These are phyloP conservation scores for Cytauxzoon felis DNA, from an alignment of 169 alveolate species.

Conservation along the genomic window DNA sequence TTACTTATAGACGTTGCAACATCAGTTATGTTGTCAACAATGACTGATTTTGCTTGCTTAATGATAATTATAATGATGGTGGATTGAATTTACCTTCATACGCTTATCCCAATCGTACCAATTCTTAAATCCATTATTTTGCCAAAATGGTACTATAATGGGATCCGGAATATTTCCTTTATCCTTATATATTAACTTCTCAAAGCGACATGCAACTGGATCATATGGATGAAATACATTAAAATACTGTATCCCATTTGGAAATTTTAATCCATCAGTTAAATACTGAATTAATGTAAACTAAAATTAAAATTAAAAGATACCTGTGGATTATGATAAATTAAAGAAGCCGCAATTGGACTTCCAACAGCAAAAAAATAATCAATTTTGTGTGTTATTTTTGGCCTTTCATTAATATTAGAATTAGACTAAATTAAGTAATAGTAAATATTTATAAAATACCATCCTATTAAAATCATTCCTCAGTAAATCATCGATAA, in stretches of 20 bases:
- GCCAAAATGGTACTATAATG: slow-evolving; percentile 78
- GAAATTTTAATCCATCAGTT: slow-evolving; percentile 65
- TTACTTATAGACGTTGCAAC: slow-evolving; percentile 50
- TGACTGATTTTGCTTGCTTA: slow-evolving; percentile 56
- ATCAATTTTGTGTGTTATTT: slow-evolving; percentile 73
- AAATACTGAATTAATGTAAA: slow-evolving; percentile 37
- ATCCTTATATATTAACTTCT: slow-evolving; percentile 73
- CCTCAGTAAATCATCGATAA: slow-evolving; percentile 73
- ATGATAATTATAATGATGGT: background rate
- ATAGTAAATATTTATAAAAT: background rate
- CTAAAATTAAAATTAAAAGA: background rate
- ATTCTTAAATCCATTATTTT: slow-evolving; percentile 77
- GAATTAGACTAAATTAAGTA: slow-evolving; percentile 23
- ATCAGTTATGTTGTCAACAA: slow-evolving; percentile 58
- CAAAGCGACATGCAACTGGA: slow-evolving; percentile 80
- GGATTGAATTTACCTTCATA: slow-evolving; percentile 53
- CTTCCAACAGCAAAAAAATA: slow-evolving; percentile 78
- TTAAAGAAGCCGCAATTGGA: slow-evolving; percentile 73
- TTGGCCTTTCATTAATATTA: slow-evolving; percentile 40
- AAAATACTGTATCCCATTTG: slow-evolving; percentile 65
- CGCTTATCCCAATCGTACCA: slow-evolving; percentile 83
- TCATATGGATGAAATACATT: slow-evolving; percentile 83
- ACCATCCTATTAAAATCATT: slow-evolving; percentile 59
- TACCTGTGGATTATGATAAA: slow-evolving; percentile 71
- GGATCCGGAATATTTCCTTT: slow-evolving; percentile 75